These are phyloP conservation scores for Magnusiomyces clavatus DNA, from an alignment of 1,139 yeast species.

Conservation along the genomic window DNA sequence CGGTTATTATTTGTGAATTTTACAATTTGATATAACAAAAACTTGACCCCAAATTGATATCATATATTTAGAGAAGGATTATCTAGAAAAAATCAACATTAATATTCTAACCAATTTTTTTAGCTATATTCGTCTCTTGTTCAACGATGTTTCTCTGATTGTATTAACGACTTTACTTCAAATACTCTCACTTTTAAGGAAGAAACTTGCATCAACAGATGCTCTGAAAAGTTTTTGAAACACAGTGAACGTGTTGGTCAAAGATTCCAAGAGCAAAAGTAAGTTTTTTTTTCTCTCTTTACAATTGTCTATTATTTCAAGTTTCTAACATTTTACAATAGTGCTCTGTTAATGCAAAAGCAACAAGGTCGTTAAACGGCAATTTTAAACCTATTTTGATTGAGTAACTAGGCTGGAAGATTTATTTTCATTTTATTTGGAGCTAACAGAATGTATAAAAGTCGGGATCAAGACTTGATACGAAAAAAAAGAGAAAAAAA, in stretches of 20 bases:
- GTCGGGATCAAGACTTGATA: no score
- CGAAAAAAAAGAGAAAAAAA: no score
- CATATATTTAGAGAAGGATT: neutral
- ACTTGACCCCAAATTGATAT: neutral
- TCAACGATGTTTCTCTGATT: constrained; percentile 93
- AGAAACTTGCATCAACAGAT: constrained; percentile 74
- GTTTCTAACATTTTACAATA: constrained; percentile 1
- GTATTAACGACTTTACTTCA: constrained; percentile 97
- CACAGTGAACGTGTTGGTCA: constrained; percentile 98
- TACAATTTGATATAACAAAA: neutral
- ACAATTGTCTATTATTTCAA: neutral
- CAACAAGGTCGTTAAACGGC: constrained; percentile 8
- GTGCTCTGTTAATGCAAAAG: constrained; percentile 11
- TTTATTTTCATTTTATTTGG: no score
- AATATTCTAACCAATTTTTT: neutral
- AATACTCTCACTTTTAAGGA: constrained; percentile 80
- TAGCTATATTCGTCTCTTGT: constrained; percentile 81
- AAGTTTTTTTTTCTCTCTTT: neutral
- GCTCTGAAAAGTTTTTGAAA: constrained; percentile 95
- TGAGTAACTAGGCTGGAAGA: no score
- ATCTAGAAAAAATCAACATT: constrained; percentile 1
- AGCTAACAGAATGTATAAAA: no score
- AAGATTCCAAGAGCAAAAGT: constrained; percentile 44
- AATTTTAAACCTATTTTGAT: neutral
- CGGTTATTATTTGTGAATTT: no score